Base-by-base conservation (phyloP, 148 eudicot species). In the Rhododendron henanense region DNA sequence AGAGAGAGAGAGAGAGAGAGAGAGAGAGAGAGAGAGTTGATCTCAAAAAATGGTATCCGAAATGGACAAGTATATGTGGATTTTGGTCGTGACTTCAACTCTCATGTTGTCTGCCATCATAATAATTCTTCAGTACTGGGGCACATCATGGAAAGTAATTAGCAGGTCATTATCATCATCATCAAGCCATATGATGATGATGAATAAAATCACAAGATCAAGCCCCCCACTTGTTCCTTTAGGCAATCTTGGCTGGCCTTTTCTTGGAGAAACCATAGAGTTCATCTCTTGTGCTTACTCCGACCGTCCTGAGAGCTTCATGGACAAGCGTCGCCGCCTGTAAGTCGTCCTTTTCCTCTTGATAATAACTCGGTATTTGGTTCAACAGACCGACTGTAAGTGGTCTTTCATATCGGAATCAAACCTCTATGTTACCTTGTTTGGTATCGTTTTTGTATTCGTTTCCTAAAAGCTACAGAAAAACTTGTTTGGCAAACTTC, bases 281-380 rank as follows among this genome's bases (percentile, higher is more conserved):
- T 96, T 96, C 89, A 90, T 96, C 86, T 94, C 98, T 80, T 94
- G 92, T 83, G 98, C 95, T 15, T 95, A 92, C 87, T 95, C 99
- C 3, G 92, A 92, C 86, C 84, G 87, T 63, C 99, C 98, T 2
- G 96, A 96, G 83, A 89, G 84, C 80, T 96, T 96, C 94, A 93
- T 95, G 95, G 94, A 96, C 82, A 93, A 89, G 77, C 96, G 99
- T 0, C 97, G 99, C 10, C 92, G 55, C 59, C 81, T 90, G 98
- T 96, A 92, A 92, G 98, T 91, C 15, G 7, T 16, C 16, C 8
- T 19, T 44, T 28, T 28, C 33, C 39, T 71, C 6, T 71, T 13
- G 5, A 16, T 63, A 1, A 9, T 65, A 65, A 65, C 5, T 10
- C 14, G 73, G 33, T 65, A 9, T 65, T n/a, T 23, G 71, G 67